A percentile compares a stretch with the other conserved stretches of the same genome.
phyloP scores from a whole-genome alignment of 805 yeast species.

The Kuraishia piskuri region DNA sequence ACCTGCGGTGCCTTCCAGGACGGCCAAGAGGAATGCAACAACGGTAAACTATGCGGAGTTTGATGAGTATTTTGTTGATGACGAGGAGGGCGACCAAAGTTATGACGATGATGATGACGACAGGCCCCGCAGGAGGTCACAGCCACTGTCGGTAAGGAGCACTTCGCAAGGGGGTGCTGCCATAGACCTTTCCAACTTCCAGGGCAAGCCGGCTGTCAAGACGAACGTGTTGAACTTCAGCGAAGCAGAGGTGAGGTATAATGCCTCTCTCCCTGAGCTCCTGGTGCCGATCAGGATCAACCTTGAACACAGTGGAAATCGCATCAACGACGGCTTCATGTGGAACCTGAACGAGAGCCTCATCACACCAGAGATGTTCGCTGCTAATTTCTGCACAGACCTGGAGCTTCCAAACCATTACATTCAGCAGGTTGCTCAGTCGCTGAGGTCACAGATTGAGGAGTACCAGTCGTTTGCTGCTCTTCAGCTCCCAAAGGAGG shows the following conservation, averaged over 20 bases:
- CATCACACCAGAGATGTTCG: conserved; percentile 66
- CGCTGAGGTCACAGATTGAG: conserved; percentile 75
- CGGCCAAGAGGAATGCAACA: conserved; percentile 62
- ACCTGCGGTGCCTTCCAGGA: conserved; percentile 68
- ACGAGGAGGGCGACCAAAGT: conserved; percentile 15
- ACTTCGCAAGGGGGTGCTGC: conserved; percentile 5
- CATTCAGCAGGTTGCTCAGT: conserved; percentile 54
- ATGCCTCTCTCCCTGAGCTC: conserved; percentile 29
- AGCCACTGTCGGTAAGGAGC: not conserved
- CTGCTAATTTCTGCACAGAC: conserved; percentile 71
- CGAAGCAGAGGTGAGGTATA: conserved; percentile 23
- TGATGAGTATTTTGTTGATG: conserved; percentile 42
- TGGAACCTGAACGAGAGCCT: conserved; percentile 65
- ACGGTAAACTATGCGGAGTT: conserved; percentile 80
- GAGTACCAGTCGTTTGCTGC: conserved; percentile 59
- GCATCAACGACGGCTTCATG: conserved; percentile 57
- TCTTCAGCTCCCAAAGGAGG: conserved; percentile 59
- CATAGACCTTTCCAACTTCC: conserved; percentile 17
- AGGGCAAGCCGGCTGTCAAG: conserved; percentile 30
- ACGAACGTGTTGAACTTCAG: conserved; percentile 25
- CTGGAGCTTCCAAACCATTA: conserved; percentile 66
- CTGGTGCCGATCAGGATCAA: conserved; percentile 62
- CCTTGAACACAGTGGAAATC: conserved; percentile 47
- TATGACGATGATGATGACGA: conserved; percentile 40
- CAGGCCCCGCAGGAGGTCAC: conserved; percentile 9